A percentile compares a stretch with the other conserved stretches of the same genome.
Evolutionary conservation across 257 asterid species (phyloP).

Genomic region (Solanum chmielewskii): DNA sequence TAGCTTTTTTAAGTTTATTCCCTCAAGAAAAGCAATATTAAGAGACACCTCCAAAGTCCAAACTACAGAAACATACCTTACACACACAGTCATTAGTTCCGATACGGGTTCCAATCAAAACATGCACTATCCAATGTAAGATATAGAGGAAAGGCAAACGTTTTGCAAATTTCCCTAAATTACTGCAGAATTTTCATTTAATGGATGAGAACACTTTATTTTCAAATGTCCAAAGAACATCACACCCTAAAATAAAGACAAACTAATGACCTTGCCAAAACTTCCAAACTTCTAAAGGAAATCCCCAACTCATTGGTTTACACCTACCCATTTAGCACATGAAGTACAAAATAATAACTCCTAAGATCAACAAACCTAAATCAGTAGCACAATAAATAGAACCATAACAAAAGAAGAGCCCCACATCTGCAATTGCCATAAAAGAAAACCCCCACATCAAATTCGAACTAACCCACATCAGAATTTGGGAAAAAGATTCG

Average conservation of each 20-base stretch:
- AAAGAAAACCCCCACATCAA: constrained; percentile 1
- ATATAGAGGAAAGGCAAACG: neutral
- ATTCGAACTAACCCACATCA: neutral
- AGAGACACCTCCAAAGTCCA: neutral
- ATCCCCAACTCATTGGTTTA: neutral
- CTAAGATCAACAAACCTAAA: neutral
- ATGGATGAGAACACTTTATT: neutral
- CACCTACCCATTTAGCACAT: neutral
- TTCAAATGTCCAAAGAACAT: neutral
- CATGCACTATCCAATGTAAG: neutral
- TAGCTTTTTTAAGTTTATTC: neutral
- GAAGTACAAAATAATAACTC: neutral
- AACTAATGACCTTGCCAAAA: neutral
- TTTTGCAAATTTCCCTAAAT: neutral
- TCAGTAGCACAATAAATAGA: neutral
- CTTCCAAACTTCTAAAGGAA: neutral
- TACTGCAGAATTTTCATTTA: neutral
- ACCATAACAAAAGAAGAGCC: neutral
- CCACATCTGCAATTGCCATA: neutral
- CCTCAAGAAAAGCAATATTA: neutral
- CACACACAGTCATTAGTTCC: neutral
- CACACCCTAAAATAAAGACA: neutral
- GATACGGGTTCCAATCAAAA: neutral
- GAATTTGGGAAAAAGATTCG: constrained; percentile 6
- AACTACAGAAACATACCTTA: neutral